Conservation (phyloP, 148 eudicot species). For the Nyssa sinensis region DNA sequence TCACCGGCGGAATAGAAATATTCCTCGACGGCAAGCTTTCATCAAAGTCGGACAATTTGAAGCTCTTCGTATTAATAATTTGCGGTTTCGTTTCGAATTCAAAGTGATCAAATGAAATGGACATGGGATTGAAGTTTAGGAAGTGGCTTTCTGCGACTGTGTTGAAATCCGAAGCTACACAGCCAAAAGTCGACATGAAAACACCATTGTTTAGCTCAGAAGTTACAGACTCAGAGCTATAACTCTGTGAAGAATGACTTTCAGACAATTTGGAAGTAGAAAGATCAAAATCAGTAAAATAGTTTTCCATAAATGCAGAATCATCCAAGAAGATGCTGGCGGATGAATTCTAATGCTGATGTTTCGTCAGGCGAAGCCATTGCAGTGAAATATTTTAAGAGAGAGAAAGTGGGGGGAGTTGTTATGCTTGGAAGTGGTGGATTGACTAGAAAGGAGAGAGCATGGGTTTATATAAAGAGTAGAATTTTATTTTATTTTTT, state of each 20-base stretch:
- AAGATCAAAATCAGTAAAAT: neutral
- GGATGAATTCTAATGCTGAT: conserved; percentile 18
- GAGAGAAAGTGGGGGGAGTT: too few species aligned
- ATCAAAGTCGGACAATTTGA: too few species aligned
- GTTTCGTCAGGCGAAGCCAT: conserved; percentile 2
- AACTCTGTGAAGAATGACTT: neutral
- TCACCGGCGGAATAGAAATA: conserved; percentile 17
- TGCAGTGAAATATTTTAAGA: neutral
- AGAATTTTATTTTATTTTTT: too few species aligned
- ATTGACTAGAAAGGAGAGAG: conserved; percentile 19
- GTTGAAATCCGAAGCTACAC: too few species aligned
- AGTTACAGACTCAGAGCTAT: too few species aligned
- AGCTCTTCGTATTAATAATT: neutral
- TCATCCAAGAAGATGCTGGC: conserved; percentile 34
- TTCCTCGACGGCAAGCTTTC: conserved; percentile 25
- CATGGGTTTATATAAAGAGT: conserved; percentile 2
- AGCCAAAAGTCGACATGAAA: too few species aligned
- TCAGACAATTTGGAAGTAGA: neutral
- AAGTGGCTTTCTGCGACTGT: too few species aligned
- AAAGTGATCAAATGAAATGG: too few species aligned
- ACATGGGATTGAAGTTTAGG: too few species aligned
- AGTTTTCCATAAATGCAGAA: neutral
- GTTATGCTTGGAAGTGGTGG: neutral
- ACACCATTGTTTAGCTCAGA: too few species aligned
- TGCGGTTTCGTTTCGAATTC: conserved; percentile 22